phyloP scores from a whole-genome alignment of 2,329 filamentous ascomycete genomes.

The Beauveria sp. region DNA sequence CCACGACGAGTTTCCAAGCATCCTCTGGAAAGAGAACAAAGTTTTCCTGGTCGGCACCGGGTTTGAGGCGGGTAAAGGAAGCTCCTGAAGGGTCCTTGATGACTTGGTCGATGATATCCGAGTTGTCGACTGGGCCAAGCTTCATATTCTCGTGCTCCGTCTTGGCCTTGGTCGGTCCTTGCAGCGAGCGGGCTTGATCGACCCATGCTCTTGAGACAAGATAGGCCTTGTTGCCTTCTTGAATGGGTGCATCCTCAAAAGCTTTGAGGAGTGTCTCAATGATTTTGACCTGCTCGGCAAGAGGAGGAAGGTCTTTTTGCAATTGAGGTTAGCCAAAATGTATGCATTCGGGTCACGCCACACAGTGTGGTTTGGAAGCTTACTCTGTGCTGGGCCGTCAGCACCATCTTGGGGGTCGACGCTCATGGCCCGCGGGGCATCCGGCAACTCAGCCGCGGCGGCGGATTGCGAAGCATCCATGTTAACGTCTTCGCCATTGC shows the following conservation, averaged over 20 bases:
- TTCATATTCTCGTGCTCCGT: slow-evolving; percentile 52
- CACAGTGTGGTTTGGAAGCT: slow-evolving; percentile 11
- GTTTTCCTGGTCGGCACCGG: slow-evolving; percentile 59
- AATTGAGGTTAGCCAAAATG: neutral
- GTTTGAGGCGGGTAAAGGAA: slow-evolving; percentile 66
- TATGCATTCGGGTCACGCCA: neutral
- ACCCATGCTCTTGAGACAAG: slow-evolving; percentile 78
- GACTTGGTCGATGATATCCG: slow-evolving; percentile 63
- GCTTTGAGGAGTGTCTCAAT: slow-evolving; percentile 56
- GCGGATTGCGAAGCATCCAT: slow-evolving; percentile 30
- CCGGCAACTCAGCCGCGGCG: slow-evolving; percentile 14
- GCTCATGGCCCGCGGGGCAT: slow-evolving; percentile 32
- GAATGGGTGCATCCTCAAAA: slow-evolving; percentile 42
- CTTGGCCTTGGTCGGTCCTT: slow-evolving; percentile 47
- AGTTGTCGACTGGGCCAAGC: slow-evolving; percentile 80
- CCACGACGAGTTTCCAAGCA: slow-evolving; percentile 73
- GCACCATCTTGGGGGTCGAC: slow-evolving; percentile 26
- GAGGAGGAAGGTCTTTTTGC: slow-evolving; percentile 26
- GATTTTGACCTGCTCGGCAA: slow-evolving; percentile 59
- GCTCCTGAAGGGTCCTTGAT: slow-evolving; percentile 41
- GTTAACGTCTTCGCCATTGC: slow-evolving; percentile 39
- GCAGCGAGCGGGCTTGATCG: slow-evolving; percentile 59
- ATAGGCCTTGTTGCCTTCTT: slow-evolving; percentile 68
- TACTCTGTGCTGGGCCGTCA: slow-evolving; percentile 20
- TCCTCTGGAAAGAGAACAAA: slow-evolving; percentile 70